Base-by-base conservation (phyloP, 208 protist species). In the Wallacemonas sp. region DNA sequence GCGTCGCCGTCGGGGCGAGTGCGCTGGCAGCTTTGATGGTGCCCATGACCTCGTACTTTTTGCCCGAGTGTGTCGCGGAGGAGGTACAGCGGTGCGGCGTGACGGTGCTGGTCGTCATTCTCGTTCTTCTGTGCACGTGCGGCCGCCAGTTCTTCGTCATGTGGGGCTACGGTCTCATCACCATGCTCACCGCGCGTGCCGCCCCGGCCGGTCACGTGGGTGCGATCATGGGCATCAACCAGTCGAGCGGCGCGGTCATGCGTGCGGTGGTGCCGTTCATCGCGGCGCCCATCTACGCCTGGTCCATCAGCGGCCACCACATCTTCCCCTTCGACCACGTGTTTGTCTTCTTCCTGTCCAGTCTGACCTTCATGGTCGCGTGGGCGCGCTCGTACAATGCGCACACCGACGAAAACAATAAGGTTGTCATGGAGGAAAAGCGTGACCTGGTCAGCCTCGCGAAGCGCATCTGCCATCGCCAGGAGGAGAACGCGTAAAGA, bases 251-350 rank as follows among this genome's bases (percentile, higher is more conserved):
- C 36, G 52, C 74, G 2, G 19, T 76, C 16, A 47, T 62, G 32
- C 74, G 74, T 23, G 58, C 60, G 41, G n/a, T 80, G 30, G 65
- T 65, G 23, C 62, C 65, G 47, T 17, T 67, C 43, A 44, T 72
- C 21, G 16, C 69, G 26, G 58, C 69, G 3, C 74, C 74, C 14
- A 29, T 80, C 30, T 80, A 72, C 66, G 74, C 74, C 11, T 80
- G 68, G 68, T 80, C 74, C 12, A 39, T 82, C 11, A 32, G 38
- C 9, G 63, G 67, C 32, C 23, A 56, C 29, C 63, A 73, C 19
- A 17, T 52, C 1, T 83, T 84, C 49, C 83, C 83, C 2, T 84
- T 83, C 57, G 84, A 86, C 64, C 71, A 80, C 36, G 63, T 78
- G 46, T 76, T 86, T 57, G 77, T 78, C 2, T 89, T 89, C 49